Evolutionary conservation across 192 early-diverging fungal genomes (phyloP), one percentile per base, ranked within the genome.

Genomic region (Podila verticillata): DNA sequence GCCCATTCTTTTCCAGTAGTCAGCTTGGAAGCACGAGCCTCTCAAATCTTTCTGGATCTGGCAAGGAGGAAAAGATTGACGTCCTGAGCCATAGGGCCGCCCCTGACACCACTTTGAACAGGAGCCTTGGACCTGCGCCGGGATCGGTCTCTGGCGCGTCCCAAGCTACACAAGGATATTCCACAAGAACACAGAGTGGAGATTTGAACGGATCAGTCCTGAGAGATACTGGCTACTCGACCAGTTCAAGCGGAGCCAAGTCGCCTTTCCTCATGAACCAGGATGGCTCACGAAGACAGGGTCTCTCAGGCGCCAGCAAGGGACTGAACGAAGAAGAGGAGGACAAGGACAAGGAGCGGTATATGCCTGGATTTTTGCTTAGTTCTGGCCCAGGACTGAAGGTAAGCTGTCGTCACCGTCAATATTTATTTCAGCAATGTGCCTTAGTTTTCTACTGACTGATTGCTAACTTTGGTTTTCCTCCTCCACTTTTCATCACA

Each of bases 321-420:
- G 57, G 26, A 20, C 10, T 32, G 34, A 65, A 60, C 26, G 77
- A 80, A 10, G 77, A 80, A 30, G 77, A 80, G 19, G 70, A 80
- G 10, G 77, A 80, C 17, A 80, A 80, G 64, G 77, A 80, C 30
- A 80, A 72, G 51, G 70, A 80, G 31, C 64, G 77, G 1, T 80
- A 72, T 35, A 68, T 80, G 70, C 77, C 70, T 10, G 61, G 63
- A 1, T 26, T 80, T 4, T 61, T 80, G 20, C 61, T 80, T n/a
- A 57, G 32, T 19, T 65, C 58, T 24, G 22, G 54, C 15, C 62
- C 57, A 19, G 65, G 51, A 58, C 19, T 58, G 28, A 80, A 80
- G 70, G 77, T 72, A 71, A 9, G n/a, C 28, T 47, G 12, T 15
- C 2, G 12, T 44, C 32, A 44, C 13, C 39, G 7, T 15, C 15